phyloP scores from a whole-genome alignment of 1,284 basidiomycete genomes.

The Grifola frondosa region DNA sequence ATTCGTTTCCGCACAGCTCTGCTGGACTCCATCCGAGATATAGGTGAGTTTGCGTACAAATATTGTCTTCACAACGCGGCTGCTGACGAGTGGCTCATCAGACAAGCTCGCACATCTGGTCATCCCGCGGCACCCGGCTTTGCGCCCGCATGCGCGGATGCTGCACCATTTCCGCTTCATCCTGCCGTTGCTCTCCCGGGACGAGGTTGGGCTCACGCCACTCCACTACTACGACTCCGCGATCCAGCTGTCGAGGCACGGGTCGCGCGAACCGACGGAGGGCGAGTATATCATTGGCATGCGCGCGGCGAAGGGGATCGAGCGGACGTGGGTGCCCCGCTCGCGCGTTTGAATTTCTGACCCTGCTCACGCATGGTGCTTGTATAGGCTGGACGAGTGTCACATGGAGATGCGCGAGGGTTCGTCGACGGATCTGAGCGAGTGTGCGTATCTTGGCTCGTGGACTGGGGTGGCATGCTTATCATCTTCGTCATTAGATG shows the following conservation, averaged over 20 bases:
- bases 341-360: neutral
- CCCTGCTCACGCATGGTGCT: neutral
- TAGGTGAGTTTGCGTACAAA: constrained; percentile 58
- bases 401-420: constrained; percentile 59
- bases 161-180: constrained; percentile 73
- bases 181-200: constrained; percentile 59
- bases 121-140: constrained; percentile 59
- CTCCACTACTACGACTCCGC: constrained; percentile 76
- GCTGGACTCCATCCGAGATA: constrained; percentile 62
- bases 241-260: constrained; percentile 73
- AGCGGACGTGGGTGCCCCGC: constrained; percentile 43
- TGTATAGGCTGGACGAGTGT: constrained; percentile 55
- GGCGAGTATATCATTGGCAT: constrained; percentile 69
- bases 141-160: constrained; percentile 69
- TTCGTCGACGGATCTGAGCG: constrained; percentile 32
- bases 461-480: no score
- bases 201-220: constrained; percentile 60
- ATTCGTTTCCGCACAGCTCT: constrained; percentile 63
- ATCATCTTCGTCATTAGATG: no score
- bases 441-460: constrained; percentile 7
- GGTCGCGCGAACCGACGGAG: constrained; percentile 63
- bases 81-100: constrained; percentile 25
- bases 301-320: constrained; percentile 61
- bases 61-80: neutral
- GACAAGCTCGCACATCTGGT: constrained; percentile 64